Evolutionary conservation across 2,329 filamentous ascomycete genomes (phyloP), one percentile per base, ranked within the genome.

Genomic region (Nemania bipapillata): DNA sequence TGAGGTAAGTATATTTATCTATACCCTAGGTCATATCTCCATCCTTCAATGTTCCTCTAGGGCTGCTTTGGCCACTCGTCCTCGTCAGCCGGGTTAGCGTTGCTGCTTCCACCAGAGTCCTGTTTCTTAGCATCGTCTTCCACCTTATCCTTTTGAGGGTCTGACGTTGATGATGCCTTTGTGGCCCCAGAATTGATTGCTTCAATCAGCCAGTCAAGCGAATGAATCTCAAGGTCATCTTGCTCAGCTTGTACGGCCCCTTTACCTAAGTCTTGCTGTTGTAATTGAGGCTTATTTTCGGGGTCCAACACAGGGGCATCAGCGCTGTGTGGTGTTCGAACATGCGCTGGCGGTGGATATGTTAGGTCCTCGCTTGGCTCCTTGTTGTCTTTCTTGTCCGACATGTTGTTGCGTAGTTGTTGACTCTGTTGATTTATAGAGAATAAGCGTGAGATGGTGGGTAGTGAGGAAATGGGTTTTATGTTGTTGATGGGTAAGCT

Each of bases 341-440:
- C 42, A n/a, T 58, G 28, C 17, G 56, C 56, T 49, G 40, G 17
- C 7, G 56, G 40, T 9, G 56, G 56, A 30, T 32, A 58, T 47
- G 24, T 22, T 4, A 49, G 9, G 11, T 28, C 20, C 12, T n/a
- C 5, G 11, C 17, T 56, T 5, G 56, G 6, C n/a, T 47, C 49
- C 26, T 32, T 49, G 35, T 12, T 47, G 26, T 47, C 42, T 24
- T 47, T 58, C 15, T 57, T 30, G n/a, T 47, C 2, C 7, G 56
- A 58, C 56, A 58, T 58, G 5, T 1, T 24, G 40, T 17, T 32
- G 40, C 6, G 5, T 45, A 20, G 17, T 6, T 45, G 26, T 47
- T 8, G 20, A 24, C 8, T n/a, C n/a, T 30, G 17, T 45, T 4
- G 17, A 3, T 45, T 47, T 17, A 47, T 24, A 9, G n/a, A 30